phyloP scores from a whole-genome alignment of 108 stramenopile species.

The Cyclotella kingstonii region DNA sequence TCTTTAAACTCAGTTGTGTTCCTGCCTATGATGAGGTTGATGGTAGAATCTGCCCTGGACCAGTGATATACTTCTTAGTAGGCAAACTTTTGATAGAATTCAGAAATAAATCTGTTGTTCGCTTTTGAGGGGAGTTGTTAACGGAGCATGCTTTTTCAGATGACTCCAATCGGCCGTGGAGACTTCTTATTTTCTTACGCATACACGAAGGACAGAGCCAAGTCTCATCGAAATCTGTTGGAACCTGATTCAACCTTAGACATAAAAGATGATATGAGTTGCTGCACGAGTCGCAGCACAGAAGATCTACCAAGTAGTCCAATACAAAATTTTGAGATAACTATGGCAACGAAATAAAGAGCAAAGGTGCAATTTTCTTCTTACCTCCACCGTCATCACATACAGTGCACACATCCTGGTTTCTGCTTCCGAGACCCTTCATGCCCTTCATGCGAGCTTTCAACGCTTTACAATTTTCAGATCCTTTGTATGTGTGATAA shows the following conservation, averaged over 20 bases:
- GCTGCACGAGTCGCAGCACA: conserved; percentile 16
- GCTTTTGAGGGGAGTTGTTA: neutral
- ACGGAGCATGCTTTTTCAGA: neutral
- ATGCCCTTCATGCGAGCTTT: conserved; percentile 5
- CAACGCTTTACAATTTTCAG: conserved; percentile 4
- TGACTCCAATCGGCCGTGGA: neutral
- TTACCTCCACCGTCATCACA: conserved; percentile 32
- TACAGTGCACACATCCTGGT: conserved; percentile 13
- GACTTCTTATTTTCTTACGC: neutral
- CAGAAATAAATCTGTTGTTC: too few species aligned
- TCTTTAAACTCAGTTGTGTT: too few species aligned
- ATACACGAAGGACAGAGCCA: conserved; percentile 5
- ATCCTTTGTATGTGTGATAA: conserved; percentile 31
- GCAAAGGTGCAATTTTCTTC: neutral
- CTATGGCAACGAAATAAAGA: neutral
- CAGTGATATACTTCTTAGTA: too few species aligned
- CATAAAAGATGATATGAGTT: conserved; percentile 17
- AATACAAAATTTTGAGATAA: neutral
- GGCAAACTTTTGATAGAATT: neutral
- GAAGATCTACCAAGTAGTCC: conserved; percentile 3
- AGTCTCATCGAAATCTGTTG: neutral
- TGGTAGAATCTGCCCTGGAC: too few species aligned
- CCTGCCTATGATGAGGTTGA: too few species aligned
- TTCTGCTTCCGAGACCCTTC: conserved; percentile 1
- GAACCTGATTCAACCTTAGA: neutral